Percentiles rank a stretch among this genome's conserved stretches.
phyloP scores from a whole-genome alignment of 106 monocot genomes.

The Acorus calamus region DNA sequence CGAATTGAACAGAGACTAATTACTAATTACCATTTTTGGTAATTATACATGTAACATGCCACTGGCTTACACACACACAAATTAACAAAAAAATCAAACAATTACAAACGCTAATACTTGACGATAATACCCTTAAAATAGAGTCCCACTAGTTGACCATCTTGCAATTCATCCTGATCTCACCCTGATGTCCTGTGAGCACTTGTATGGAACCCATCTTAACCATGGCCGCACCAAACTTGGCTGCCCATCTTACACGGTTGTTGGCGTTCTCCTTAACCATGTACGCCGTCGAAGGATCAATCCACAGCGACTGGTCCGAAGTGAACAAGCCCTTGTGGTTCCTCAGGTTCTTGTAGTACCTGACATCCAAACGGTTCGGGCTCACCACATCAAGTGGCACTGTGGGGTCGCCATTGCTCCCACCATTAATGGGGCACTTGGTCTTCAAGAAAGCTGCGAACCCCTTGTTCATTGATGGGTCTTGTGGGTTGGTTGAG shows the following conservation, averaged over 20 bases:
- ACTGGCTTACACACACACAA: no score
- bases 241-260: background rate
- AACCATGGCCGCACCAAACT: background rate
- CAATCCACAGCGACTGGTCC: background rate
- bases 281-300: background rate
- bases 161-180: no score
- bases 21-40: no score
- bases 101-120: no score
- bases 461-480: background rate
- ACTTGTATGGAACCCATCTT: background rate
- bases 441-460: slow-evolving; percentile 1
- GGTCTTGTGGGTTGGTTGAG: background rate
- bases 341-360: slow-evolving; percentile 4
- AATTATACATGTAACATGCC: no score
- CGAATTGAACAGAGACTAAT: no score
- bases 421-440: background rate
- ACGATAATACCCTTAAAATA: no score
- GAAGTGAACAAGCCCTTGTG: slow-evolving; percentile 1
- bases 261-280: slow-evolving; percentile 1
- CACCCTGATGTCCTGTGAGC: background rate
- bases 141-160: no score
- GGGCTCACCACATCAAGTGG: no score
- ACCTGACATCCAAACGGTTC: no score
- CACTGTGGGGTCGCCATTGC: no score
- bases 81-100: no score